Evolutionary conservation across 768 basidiomycete genomes (phyloP).

Genomic region (Strobilomyces confusus): DNA sequence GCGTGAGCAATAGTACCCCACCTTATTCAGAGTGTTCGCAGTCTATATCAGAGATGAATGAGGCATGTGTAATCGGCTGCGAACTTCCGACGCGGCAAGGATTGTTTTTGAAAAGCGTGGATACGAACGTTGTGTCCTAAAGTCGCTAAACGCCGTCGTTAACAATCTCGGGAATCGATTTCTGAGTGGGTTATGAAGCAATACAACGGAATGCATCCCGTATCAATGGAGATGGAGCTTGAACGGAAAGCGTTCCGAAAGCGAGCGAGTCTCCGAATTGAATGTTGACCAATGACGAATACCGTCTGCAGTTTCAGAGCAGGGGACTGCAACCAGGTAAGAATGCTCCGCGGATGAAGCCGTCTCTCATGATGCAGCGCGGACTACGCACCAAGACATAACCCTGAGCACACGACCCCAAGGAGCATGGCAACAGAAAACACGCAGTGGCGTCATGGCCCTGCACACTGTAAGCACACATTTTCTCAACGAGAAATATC

Average conservation of each 20-base stretch:
- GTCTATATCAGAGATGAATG: conserved; percentile 14
- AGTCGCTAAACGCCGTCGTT: conserved; percentile 19
- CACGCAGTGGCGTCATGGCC: conserved; percentile 25
- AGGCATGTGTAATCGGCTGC: conserved; percentile 16
- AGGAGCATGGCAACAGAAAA: conserved; percentile 10
- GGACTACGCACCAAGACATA: conserved; percentile 17
- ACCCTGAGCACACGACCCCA: conserved; percentile 20
- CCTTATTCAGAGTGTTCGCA: neutral
- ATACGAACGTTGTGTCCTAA: neutral
- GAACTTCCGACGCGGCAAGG: conserved; percentile 9
- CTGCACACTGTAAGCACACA: conserved; percentile 6
- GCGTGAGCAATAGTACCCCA: conserved; percentile 2
- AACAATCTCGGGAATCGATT: neutral
- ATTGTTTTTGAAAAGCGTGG: conserved; percentile 7
- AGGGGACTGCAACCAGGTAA: neutral
- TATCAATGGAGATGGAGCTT: neutral
- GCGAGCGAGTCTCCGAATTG: conserved; percentile 1
- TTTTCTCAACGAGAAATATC: conserved; percentile 1
- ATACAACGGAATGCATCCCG: conserved; percentile 9
- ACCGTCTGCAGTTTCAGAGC: neutral
- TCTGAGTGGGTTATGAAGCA: conserved; percentile 3
- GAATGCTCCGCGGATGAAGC: neutral
- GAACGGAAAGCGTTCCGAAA: conserved; percentile 7
- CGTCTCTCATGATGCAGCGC: conserved; percentile 18
- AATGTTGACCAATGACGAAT: neutral